Percentiles rank a stretch among this genome's conserved stretches.
Conservation (phyloP, 768 basidiomycete genomes). For the Mycena chlorophos region DNA sequence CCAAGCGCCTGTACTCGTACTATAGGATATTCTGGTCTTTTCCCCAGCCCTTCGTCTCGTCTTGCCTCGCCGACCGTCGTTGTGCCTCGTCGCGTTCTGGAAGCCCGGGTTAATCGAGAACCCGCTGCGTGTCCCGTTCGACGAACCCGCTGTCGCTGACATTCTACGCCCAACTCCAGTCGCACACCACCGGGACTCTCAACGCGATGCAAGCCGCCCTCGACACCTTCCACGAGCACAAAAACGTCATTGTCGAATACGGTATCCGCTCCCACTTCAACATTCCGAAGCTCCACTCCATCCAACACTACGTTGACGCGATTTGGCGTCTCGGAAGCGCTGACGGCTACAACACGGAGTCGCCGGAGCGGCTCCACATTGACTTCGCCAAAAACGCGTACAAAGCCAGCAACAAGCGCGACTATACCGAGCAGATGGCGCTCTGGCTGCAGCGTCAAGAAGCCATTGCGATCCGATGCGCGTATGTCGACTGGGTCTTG, state of each 20-base stretch:
- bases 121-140: too few relatives aligned
- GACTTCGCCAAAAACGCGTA: constrained; percentile 36
- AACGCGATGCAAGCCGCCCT: constrained; percentile 23
- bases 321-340: constrained; percentile 27
- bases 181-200: constrained; percentile 23
- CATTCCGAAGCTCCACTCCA: constrained; percentile 34
- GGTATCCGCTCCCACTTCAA: constrained; percentile 28
- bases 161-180: constrained; percentile 21
- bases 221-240: constrained; percentile 22
- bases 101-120: too few relatives aligned
- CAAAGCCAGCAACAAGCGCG: constrained; percentile 24
- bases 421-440: constrained; percentile 36
- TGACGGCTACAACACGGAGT: constrained; percentile 32
- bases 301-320: constrained; percentile 26
- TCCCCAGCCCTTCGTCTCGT: too few relatives aligned
- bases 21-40: too few relatives aligned
- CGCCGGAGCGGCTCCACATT: constrained; percentile 37
- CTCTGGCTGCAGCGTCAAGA: constrained; percentile 34
- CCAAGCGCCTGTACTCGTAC: too few relatives aligned
- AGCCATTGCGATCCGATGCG: not conserved
- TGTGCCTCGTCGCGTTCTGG: too few relatives aligned
- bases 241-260: constrained; percentile 27
- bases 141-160: too few relatives aligned
- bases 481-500: not conserved
- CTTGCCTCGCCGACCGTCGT: too few relatives aligned